Conservation (phyloP, 257 asterid genomes). For the Euphrasia confusa region DNA sequence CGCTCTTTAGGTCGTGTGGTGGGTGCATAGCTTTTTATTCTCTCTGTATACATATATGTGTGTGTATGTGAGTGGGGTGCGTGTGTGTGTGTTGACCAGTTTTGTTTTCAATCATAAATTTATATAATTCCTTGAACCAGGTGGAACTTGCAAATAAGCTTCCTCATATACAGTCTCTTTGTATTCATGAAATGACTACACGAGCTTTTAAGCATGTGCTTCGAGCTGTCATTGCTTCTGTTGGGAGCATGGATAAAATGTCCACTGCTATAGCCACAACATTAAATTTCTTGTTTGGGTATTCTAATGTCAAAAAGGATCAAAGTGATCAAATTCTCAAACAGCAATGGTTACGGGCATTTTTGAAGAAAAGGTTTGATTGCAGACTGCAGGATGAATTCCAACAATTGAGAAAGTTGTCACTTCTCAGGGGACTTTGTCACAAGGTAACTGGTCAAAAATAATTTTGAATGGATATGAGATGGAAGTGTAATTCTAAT, state of each 20-base stretch:
- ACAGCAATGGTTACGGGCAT: constrained; percentile 64
- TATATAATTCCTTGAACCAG: constrained; percentile 46
- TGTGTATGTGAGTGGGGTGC: background rate
- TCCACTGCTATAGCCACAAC: constrained; percentile 69
- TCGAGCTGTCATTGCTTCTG: constrained; percentile 91
- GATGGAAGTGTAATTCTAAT: no score
- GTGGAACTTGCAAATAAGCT: constrained; percentile 95
- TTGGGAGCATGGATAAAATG: constrained; percentile 49
- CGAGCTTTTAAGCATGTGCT: constrained; percentile 90
- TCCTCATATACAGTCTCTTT: constrained; percentile 95
- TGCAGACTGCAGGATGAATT: constrained; percentile 77
- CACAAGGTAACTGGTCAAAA: constrained; percentile 60
- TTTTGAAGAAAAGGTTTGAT: constrained; percentile 65
- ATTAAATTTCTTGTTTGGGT: constrained; percentile 84
- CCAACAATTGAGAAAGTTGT: constrained; percentile 63
- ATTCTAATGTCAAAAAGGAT: constrained; percentile 39
- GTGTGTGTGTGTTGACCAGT: background rate
- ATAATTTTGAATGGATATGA: constrained; percentile 4
- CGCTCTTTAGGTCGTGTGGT: constrained; percentile 96
- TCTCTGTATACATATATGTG: background rate
- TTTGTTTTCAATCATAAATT: constrained; percentile 19
- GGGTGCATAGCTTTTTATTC: constrained; percentile 33
- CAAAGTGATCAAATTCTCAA: constrained; percentile 43
- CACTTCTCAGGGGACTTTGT: constrained; percentile 93
- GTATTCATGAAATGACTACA: constrained; percentile 98